phyloP scores from a whole-genome alignment of 331 rosid genomes.

The Phaseolus coccineus region DNA sequence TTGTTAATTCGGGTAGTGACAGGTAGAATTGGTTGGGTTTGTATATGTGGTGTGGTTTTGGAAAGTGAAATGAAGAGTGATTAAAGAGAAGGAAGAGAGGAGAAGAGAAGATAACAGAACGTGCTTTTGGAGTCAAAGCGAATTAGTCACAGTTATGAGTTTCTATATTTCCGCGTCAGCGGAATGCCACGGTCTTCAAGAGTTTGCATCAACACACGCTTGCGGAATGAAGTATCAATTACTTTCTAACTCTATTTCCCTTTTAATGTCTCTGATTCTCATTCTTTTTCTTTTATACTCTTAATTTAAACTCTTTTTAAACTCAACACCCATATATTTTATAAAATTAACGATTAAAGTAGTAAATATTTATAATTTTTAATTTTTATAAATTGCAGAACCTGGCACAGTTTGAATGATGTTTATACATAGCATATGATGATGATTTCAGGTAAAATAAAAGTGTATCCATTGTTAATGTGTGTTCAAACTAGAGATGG shows the following conservation, averaged over 20 bases:
- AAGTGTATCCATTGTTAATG: too few relatives aligned
- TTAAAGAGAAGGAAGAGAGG: background rate
- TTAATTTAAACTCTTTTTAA: background rate
- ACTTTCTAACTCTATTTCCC: too few relatives aligned
- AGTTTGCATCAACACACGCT: conserved; percentile 27
- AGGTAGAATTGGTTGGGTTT: background rate
- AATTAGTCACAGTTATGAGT: conserved; percentile 27
- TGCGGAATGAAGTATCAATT: too few relatives aligned
- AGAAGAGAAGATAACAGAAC: background rate
- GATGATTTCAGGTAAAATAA: too few relatives aligned
- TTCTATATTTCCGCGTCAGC: conserved; percentile 40
- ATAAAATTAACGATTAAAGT: too few relatives aligned
- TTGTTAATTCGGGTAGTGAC: conserved; percentile 23
- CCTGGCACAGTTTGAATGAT: too few relatives aligned
- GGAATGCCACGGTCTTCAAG: conserved; percentile 26
- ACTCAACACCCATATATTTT: too few relatives aligned
- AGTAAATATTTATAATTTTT: too few relatives aligned
- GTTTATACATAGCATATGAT: too few relatives aligned
- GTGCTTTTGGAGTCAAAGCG: conserved; percentile 25
- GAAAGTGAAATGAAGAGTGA: background rate
- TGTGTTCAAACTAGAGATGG: background rate
- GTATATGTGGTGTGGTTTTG: background rate
- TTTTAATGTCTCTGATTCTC: too few relatives aligned
- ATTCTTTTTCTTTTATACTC: too few relatives aligned
- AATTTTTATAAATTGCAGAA: too few relatives aligned